phyloP scores from a whole-genome alignment of 192 early-diverging fungal genomes.

The Backusella sp. region DNA sequence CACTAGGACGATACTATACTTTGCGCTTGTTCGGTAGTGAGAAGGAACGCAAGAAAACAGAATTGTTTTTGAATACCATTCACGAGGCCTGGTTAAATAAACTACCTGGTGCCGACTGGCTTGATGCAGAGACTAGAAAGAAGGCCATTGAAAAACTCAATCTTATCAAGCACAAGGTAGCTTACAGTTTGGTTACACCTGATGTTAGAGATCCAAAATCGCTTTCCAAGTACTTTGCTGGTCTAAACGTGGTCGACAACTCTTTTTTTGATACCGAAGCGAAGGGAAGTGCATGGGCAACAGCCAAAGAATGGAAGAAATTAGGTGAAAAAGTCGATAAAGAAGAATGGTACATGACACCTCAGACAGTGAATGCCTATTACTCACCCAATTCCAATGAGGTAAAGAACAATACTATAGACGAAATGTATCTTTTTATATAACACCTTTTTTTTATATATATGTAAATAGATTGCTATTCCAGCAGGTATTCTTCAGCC shows the following conservation, averaged over 20 bases:
- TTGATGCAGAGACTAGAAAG: constrained; percentile 40
- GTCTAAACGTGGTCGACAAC: constrained; percentile 41
- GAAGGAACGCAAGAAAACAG: constrained; percentile 38
- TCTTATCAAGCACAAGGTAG: constrained; percentile 59
- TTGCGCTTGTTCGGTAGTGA: constrained; percentile 42
- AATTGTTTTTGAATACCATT: constrained; percentile 39
- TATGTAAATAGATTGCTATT: constrained; percentile 42
- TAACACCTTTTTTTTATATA: background rate
- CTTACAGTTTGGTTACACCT: constrained; percentile 59
- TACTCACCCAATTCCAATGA: constrained; percentile 52
- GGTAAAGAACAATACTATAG: background rate
- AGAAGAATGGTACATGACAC: constrained; percentile 52
- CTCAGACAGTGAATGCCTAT: constrained; percentile 59
- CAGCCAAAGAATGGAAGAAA: constrained; percentile 13
- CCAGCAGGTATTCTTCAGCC: constrained; percentile 62
- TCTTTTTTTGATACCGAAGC: constrained; percentile 66
- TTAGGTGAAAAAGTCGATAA: constrained; percentile 46
- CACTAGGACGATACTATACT: constrained; percentile 42
- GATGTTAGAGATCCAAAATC: constrained; percentile 46
- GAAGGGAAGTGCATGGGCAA: constrained; percentile 41
- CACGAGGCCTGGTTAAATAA: constrained; percentile 36
- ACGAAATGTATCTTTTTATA: background rate
- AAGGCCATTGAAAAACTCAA: constrained; percentile 42
- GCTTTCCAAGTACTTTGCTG: constrained; percentile 52
- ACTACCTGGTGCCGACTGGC: constrained; percentile 41